phyloP scores from a whole-genome alignment of 345 rosid genomes.

The Boechera stricta region DNA sequence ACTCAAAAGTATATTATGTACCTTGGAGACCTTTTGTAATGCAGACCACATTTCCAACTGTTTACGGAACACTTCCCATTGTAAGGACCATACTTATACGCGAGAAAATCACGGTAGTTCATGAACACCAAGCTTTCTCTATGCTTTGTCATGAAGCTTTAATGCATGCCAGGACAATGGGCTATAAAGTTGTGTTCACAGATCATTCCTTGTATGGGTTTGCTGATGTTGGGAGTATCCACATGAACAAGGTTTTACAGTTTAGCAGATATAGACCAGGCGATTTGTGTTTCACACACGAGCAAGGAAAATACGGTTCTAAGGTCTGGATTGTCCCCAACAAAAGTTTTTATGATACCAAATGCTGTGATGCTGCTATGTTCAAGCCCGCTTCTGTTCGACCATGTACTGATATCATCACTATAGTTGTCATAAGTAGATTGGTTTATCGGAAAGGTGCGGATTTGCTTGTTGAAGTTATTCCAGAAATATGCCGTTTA shows the following conservation, averaged over 20 bases:
- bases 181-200: slow-evolving; percentile 87
- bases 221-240: slow-evolving; percentile 95
- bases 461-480: slow-evolving; percentile 95
- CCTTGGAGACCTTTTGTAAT: slow-evolving; percentile 88
- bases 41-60: slow-evolving; percentile 85
- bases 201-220: slow-evolving; percentile 95
- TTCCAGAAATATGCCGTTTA: slow-evolving; percentile 81
- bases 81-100: slow-evolving; percentile 79
- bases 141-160: slow-evolving; percentile 95
- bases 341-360: slow-evolving; percentile 85
- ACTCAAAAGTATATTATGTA: slow-evolving; percentile 83
- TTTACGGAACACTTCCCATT: slow-evolving; percentile 84
- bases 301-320: slow-evolving; percentile 96
- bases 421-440: slow-evolving; percentile 92
- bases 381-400: slow-evolving; percentile 74
- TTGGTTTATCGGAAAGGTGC: slow-evolving; percentile 96
- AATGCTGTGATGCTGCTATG: slow-evolving; percentile 99
- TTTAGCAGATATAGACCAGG: slow-evolving; percentile 94
- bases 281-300: slow-evolving; percentile 95
- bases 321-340: slow-evolving; percentile 84
- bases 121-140: slow-evolving; percentile 97
- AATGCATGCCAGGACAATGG: slow-evolving; percentile 96
- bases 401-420: slow-evolving; percentile 61
- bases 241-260: slow-evolving; percentile 96
- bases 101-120: slow-evolving; percentile 82